Evolutionary conservation across 2,329 filamentous ascomycete species (phyloP), one percentile per base, ranked within the genome.

Genomic region (Diatrype stigma): DNA sequence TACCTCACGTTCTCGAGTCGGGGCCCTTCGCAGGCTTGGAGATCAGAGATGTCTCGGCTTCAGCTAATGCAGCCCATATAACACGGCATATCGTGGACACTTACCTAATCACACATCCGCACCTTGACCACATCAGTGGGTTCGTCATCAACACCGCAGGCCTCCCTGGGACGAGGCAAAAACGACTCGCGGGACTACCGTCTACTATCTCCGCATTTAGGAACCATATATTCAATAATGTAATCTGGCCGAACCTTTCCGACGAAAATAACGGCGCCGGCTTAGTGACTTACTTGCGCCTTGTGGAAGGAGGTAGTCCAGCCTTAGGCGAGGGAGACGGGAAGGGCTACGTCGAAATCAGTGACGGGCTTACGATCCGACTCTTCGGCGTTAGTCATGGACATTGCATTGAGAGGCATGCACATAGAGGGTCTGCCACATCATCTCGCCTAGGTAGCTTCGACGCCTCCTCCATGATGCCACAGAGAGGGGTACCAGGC

Each of bases 181-280:
- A 97, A 70, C 84, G 87, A 22, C 76, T 99, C 14, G 91, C 93
- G 1, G 93, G 89, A 0, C 74, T 97, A 3, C 90, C 92, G 0
- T 86, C 84, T 26, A 96, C 93, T n/a, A 92, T 99, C 47, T 80
- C 90, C 44, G 92, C 93, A 0, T 86, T 99, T 70, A 97, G 96
- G 67, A 84, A 78, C 1, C 92, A 99, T 70, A 90, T 99, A 53
- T 99, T 99, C 75, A 99, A 99, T 70, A 95, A 96, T 63, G 76
- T 96, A 51, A 96, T 97, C 49, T 99, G 94, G 94, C 94, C 94
- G 0, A 99, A 99, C 60, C 73, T 99, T 37, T 95, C 90, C 0
- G 93, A 99, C 63, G 94, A 99, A 71, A 94, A 96, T 67, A 91
- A 92, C 32, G 94, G 94, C 22, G 92, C 92, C 3, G 94, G 94